Evolutionary conservation across 148 eudicot genomes (phyloP), one percentile per base, ranked within the genome.

Genomic region (Rhododendron ferrugineum): DNA sequence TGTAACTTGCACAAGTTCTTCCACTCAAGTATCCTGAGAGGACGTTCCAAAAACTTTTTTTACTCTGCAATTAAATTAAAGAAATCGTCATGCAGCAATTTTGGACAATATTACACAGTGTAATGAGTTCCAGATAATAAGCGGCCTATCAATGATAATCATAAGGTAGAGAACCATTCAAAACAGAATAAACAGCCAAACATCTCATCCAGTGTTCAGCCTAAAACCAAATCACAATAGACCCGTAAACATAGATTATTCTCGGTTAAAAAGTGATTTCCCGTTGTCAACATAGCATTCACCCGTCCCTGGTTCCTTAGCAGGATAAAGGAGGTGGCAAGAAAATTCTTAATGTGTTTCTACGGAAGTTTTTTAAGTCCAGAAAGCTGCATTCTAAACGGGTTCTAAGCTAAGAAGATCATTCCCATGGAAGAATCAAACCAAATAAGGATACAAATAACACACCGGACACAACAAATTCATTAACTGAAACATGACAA

Each of bases 41-140:
- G 32, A 77, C 60, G n/a, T 40, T 78, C 30, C 30, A 9, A 60
- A 34, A 22, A 78, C 84, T 37, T n/a, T 36, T 74, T 73, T 34
- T 84, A 68, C 32, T 74, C 85, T 84, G 86, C 20, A 84, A 80
- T 75, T 34, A n/a, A 84, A 34, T 56, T 7, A 49, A 75, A 42
- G 47, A 10, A 52, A 7, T 18, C 3, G 52, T 52, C 54, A 74
- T 50, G 5, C 50, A 22, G 34, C 11, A 18, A 32, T 34, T 1
- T 6, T 6, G 52, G 11, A 36, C 22, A n/a, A 7, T 26, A 30
- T 49, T 22, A 83, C 11, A 44, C 0, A 11, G 56, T 22, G 15
- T 52, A 32, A 30, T 0, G 36, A 80, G 28, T 58, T 26, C n/a
- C 9, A 54, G 10, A 30, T 26, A 56, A 34, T 74, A 70, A 13